phyloP scores from a whole-genome alignment of 352 stramenopile genomes.

The Phytophthora quininea region DNA sequence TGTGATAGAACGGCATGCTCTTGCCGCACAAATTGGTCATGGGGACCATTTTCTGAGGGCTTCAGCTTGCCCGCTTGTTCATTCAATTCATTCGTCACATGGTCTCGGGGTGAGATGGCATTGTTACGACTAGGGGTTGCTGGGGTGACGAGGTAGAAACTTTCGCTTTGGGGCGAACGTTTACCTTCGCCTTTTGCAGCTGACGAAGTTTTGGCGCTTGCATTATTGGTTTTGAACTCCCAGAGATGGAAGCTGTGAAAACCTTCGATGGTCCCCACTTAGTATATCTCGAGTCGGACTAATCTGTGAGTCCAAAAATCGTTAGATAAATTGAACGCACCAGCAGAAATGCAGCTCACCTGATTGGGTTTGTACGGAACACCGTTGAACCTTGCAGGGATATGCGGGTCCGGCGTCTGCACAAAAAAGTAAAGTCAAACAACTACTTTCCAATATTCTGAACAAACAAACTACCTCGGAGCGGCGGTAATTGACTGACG shows the following conservation, averaged over 20 bases:
- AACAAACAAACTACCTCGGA: conserved; percentile 14
- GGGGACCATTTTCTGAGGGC: conserved; percentile 1
- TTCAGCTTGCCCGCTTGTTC: conserved; percentile 1
- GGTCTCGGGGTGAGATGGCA: neutral
- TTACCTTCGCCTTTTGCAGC: conserved; percentile 26
- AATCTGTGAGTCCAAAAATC: conserved; percentile 23
- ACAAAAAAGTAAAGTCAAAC: neutral
- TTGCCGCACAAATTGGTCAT: conserved; percentile 38
- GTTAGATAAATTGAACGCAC: too few species aligned
- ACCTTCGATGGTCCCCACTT: conserved; percentile 48
- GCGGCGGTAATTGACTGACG: conserved; percentile 29
- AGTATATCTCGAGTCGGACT: conserved; percentile 62
- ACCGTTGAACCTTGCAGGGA: conserved; percentile 68
- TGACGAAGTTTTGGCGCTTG: conserved; percentile 17
- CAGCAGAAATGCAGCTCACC: conserved; percentile 17
- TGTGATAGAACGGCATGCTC: conserved; percentile 43
- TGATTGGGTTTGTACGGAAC: conserved; percentile 65
- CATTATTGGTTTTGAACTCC: conserved; percentile 4
- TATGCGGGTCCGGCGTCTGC: conserved; percentile 55
- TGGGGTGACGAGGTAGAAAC: neutral
- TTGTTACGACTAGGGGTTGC: conserved; percentile 19
- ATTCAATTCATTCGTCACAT: conserved; percentile 1
- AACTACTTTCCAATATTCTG: neutral
- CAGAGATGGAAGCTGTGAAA: conserved; percentile 59
- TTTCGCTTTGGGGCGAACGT: conserved; percentile 18